These are phyloP conservation scores for Alternaria novae-zelandiae DNA, from an alignment of 2,329 filamentous ascomycete genomes.

Conservation along the genomic window DNA sequence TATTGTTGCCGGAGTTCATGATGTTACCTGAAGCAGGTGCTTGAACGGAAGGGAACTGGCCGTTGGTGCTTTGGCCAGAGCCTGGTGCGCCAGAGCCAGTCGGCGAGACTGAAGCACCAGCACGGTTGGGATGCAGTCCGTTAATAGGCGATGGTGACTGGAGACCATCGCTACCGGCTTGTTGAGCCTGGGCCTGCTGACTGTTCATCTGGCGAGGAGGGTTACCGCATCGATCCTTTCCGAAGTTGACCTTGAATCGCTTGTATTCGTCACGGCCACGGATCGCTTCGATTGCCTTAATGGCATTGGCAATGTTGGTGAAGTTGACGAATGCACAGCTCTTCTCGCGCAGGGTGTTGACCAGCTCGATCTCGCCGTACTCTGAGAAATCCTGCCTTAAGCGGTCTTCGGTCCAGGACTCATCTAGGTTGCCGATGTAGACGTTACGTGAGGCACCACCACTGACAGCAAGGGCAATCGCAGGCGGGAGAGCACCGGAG, in stretches of 20 bases:
- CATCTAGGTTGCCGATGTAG: constrained; percentile 96
- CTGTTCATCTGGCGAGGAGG: constrained; percentile 83
- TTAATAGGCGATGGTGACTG: constrained; percentile 64
- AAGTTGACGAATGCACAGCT: constrained; percentile 99
- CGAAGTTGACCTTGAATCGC: constrained; percentile 99
- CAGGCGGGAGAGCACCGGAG: constrained; percentile 92
- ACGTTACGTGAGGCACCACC: constrained; percentile 98
- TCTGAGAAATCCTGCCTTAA: constrained; percentile 96
- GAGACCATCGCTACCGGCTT: constrained; percentile 66
- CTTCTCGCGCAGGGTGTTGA: constrained; percentile 97
- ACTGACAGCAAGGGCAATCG: constrained; percentile 93
- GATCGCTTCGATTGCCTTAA: constrained; percentile 98
- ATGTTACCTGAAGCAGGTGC: constrained; percentile 73
- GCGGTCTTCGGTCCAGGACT: constrained; percentile 96
- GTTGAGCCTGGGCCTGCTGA: constrained; percentile 65
- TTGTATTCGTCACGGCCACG: constrained; percentile 95
- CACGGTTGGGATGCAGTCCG: constrained; percentile 62
- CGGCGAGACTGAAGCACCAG: constrained; percentile 65
- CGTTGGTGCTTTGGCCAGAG: constrained; percentile 60
- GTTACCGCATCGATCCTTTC: constrained; percentile 97
- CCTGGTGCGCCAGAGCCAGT: constrained; percentile 64
- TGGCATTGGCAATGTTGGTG: constrained; percentile 99
- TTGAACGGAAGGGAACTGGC: constrained; percentile 65
- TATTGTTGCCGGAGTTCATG: constrained; percentile 79
- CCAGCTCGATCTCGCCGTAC: constrained; percentile 95